Evolutionary conservation across 2,329 filamentous ascomycete species (phyloP), one percentile per base, ranked within the genome.

Genomic region (Thermomyces lanuginosus): DNA sequence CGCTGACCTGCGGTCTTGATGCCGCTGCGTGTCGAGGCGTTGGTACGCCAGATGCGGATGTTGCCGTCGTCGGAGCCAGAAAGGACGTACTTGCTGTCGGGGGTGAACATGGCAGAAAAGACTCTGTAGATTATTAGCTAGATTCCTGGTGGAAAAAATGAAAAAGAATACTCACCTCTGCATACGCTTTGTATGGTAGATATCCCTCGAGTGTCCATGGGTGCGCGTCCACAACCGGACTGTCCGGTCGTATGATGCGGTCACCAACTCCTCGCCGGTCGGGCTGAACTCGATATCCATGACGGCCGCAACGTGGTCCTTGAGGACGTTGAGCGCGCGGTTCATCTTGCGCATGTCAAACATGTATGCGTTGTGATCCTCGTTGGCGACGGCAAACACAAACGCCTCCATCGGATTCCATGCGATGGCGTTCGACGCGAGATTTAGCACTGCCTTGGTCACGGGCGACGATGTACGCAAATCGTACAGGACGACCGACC

Each of bases 331-430:
- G 34, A 92, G 60, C 0, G 86, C 81, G 35, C 82, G 74, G 40
- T 80, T 73, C 51, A 92, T 76, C 48, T 82, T 86, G 41, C 89
- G 71, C 70, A 91, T 91, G 53, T 98, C 89, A 45, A 98, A 98
- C 34, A 93, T 68, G 46, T 83, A 81, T 38, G 78, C 67, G 51
- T 92, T 91, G 58, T 93, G 86, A 46, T 95, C 89, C 60, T 98
- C 89, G 41, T 79, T 91, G 8, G 81, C 89, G 16, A 84, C 73
- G 9, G 83, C 86, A 45, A 95, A 76, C 57, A 95, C 92, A 63
- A 92, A 92, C 5, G 83, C 79, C 53, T 92, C 84, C 76, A 93
- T 89, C 0, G 89, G 89, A 40, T 93, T 93, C 82, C 86, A 98
- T 22, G 77, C 67, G 27, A 93, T 66, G 25, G 74, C 69, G 57